Evolutionary conservation across 2,329 filamentous ascomycete species (phyloP).

Genomic region (Ophiostoma fasciatum): DNA sequence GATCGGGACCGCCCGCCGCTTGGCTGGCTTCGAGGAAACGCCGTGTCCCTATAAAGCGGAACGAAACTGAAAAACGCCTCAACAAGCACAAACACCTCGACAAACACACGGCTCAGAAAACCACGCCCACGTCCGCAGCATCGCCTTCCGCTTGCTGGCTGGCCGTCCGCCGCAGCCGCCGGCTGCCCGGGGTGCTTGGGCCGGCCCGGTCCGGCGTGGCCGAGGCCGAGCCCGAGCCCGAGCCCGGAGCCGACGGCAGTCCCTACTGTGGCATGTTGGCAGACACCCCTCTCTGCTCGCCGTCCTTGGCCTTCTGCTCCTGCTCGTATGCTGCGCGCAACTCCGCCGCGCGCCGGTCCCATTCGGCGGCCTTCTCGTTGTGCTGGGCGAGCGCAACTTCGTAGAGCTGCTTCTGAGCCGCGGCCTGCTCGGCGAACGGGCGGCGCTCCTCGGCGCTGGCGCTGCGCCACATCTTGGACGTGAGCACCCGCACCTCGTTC

Average conservation of each 20-base stretch:
- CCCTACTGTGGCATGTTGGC: neutral
- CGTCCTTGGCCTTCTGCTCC: constrained; percentile 30
- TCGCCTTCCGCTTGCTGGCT: constrained; percentile 24
- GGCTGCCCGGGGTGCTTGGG: constrained; percentile 1
- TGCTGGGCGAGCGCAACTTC: constrained; percentile 41
- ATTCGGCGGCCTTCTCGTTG: constrained; percentile 46
- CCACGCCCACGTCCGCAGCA: constrained; percentile 20
- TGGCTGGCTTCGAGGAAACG: no score
- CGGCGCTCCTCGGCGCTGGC: constrained; percentile 53
- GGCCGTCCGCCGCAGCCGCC: constrained; percentile 13
- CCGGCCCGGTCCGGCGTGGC: constrained; percentile 17
- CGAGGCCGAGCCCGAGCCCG: constrained; percentile 11
- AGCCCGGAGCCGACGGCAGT: no score
- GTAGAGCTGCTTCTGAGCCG: constrained; percentile 54
- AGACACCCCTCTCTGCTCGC: neutral
- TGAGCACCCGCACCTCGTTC: constrained; percentile 72
- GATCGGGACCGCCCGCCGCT: no score
- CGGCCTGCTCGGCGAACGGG: constrained; percentile 64
- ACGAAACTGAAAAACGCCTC: no score
- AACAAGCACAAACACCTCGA: no score
- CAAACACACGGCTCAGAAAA: constrained; percentile 2
- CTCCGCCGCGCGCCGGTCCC: constrained; percentile 53
- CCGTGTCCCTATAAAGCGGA: no score
- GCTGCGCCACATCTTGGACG: constrained; percentile 85
- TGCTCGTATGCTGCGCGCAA: constrained; percentile 37